Evolutionary conservation across 169 alveolate genomes (phyloP), one percentile per base, ranked within the genome.

Genomic region (Hammondia hammondi): DNA sequence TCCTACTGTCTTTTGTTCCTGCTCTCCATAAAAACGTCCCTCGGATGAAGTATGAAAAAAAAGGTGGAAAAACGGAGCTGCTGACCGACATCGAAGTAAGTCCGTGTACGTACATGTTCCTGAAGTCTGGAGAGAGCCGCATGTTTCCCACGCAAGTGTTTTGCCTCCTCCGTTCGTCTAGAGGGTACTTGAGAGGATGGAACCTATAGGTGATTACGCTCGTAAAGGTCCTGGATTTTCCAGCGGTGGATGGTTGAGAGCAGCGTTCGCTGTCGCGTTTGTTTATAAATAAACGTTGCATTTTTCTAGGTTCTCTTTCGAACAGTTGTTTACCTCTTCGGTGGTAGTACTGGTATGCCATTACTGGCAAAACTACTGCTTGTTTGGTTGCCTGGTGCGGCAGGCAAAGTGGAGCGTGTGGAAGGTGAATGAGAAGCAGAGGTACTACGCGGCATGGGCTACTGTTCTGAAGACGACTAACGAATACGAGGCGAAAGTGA

Each of bases 391-490:
- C 43, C 10, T 35, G 32, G 70, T 48, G 57, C 24, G 5, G 0
- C 90, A 82, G 90, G 70, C 10, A 6, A 82, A 82, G 29, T 82
- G 90, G 90, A 35, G 35, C 71, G n/a, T n/a, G 32, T 82, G 90
- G 90, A 82, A 82, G 43, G 70, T 29, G 70, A 17, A 19, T 39
- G 90, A 82, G 45, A 82, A 48, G 71, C 57, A 82, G 37, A 82
- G 43, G 70, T 82, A 82, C 37, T 82, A 43, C 90, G 57, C 90
- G 17, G 90, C 90, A 24, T 82, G 90, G 90, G 35, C 90, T 52
- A 21, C 24, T 6, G 90, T 35, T 45, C 27, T 82, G 5, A 82
- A 82, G 70, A 19, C 43, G 3, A 2, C 71, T 21, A 70, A 82
- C 43, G 71, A 82, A 29, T 82, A 82, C 70, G 90, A 82, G 43